Conservation (phyloP, 1,284 basidiomycete genomes). For the Ustilago esculenta region DNA sequence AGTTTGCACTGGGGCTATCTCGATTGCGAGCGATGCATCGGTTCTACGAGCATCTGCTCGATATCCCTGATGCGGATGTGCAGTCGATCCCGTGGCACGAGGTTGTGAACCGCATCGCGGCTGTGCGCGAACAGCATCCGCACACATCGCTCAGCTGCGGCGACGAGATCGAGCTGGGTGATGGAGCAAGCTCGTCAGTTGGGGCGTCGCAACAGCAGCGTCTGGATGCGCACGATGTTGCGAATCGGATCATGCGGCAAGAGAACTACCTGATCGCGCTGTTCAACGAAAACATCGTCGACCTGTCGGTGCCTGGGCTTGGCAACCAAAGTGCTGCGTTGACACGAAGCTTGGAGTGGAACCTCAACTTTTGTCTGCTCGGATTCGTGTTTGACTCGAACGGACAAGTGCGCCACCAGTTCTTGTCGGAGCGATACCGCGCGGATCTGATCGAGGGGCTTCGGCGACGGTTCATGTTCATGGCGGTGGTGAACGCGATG, state of each 20-base stretch:
- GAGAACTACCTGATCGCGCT: slow-evolving; percentile 98
- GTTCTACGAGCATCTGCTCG: slow-evolving; percentile 76
- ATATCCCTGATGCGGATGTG: slow-evolving; percentile 79
- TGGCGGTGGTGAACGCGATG: slow-evolving; percentile 92
- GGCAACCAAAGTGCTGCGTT: slow-evolving; percentile 72
- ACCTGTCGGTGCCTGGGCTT: slow-evolving; percentile 78
- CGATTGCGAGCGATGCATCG: slow-evolving; percentile 89
- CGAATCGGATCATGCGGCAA: slow-evolving; percentile 94
- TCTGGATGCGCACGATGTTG: slow-evolving; percentile 90
- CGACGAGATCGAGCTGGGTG: slow-evolving; percentile 68
- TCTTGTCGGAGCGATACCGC: slow-evolving; percentile 84
- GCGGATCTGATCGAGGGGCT: slow-evolving; percentile 81
- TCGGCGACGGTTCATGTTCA: slow-evolving; percentile 86
- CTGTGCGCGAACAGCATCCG: slow-evolving; percentile 58
- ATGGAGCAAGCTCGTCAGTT: slow-evolving; percentile 30
- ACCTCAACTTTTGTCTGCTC: slow-evolving; percentile 91
- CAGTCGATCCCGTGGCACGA: slow-evolving; percentile 97
- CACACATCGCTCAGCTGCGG: slow-evolving; percentile 53
- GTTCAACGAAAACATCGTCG: slow-evolving; percentile 94
- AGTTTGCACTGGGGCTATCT: slow-evolving; percentile 72
- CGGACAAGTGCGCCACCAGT: slow-evolving; percentile 87
- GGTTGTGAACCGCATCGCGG: slow-evolving; percentile 82
- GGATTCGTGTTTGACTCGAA: slow-evolving; percentile 89
- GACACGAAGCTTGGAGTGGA: slow-evolving; percentile 94
- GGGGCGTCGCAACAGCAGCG: slow-evolving; percentile 38